Conservation (phyloP, 140 eudicot species). For the Cichorium intybus region DNA sequence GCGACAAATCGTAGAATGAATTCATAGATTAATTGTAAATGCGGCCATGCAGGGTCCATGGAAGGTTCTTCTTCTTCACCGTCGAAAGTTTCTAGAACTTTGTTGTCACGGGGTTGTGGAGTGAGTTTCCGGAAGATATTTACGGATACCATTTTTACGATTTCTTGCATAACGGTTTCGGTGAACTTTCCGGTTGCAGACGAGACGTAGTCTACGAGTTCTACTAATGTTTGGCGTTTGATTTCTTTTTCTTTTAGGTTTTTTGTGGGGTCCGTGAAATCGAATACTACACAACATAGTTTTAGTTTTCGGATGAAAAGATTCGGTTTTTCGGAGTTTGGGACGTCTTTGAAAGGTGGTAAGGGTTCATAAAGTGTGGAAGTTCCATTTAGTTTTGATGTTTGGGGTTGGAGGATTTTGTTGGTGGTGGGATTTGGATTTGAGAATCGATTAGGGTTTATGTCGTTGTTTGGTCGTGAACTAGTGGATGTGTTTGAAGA, state of each 20-base stretch:
- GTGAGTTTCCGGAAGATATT: conserved; percentile 52
- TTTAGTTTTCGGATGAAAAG: conserved; percentile 44
- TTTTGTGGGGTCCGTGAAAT: conserved; percentile 60
- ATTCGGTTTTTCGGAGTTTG: conserved; percentile 52
- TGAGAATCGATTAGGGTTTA: conserved; percentile 30
- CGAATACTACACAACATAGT: conserved; percentile 49
- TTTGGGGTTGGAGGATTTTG: conserved; percentile 35
- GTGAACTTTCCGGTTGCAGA: conserved; percentile 59
- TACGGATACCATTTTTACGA: conserved; percentile 55
- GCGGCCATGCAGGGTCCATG: conserved; percentile 82
- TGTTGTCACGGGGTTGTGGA: conserved; percentile 67
- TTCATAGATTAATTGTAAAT: conserved; percentile 60
- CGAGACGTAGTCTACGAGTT: conserved; percentile 62
- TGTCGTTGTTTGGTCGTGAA: conserved; percentile 44
- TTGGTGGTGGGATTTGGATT: conserved; percentile 36
- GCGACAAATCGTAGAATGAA: conserved; percentile 71
- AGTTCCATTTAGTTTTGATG: conserved; percentile 35
- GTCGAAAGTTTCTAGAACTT: conserved; percentile 57
- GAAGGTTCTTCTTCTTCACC: conserved; percentile 75
- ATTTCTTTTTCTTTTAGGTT: conserved; percentile 66
- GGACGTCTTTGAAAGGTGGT: conserved; percentile 55
- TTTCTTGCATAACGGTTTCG: conserved; percentile 64
- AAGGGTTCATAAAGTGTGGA: conserved; percentile 45
- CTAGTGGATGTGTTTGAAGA: conserved; percentile 53
- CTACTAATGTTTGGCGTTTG: conserved; percentile 57